These are phyloP conservation scores for Ocimum tenuiflorum DNA, from an alignment of 257 asterid genomes.

Conservation along the genomic window DNA sequence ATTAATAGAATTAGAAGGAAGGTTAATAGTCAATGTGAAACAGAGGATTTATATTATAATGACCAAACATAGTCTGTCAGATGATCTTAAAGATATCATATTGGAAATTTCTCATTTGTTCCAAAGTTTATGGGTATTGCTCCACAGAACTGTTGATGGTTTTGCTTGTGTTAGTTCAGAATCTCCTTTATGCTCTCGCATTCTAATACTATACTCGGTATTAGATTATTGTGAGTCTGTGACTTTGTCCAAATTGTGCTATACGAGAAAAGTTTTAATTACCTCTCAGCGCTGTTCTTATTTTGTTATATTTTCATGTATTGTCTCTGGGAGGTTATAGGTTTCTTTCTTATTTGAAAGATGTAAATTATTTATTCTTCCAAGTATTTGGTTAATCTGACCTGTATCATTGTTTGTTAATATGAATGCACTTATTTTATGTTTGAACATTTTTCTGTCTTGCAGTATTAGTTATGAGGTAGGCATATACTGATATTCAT, in stretches of 20 bases:
- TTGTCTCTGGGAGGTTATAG: background rate
- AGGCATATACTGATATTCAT: slow-evolving; percentile 41
- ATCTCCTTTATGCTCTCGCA: background rate
- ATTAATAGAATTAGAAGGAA: background rate
- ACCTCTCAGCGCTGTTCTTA: background rate
- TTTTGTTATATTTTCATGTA: background rate
- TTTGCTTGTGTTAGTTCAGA: background rate
- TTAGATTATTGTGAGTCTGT: background rate
- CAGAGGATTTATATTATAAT: background rate
- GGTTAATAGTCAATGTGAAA: background rate
- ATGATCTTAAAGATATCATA: slow-evolving; percentile 1
- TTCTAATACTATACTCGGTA: background rate
- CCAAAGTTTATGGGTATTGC: background rate
- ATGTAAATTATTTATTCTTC: background rate
- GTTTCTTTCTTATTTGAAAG: background rate
- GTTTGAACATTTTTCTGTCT: slow-evolving; percentile 4
- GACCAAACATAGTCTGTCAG: background rate
- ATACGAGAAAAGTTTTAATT: background rate
- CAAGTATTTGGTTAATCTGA: background rate
- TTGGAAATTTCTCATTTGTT: background rate
- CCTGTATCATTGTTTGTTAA: background rate
- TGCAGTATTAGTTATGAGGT: slow-evolving; percentile 42
- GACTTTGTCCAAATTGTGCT: slow-evolving; percentile 1
- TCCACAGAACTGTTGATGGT: background rate
- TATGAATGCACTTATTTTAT: background rate